Percentiles rank a stretch among this genome's conserved stretches.
phyloP scores from a whole-genome alignment of 2,329 filamentous ascomycete species.

The Fusarium tjaetaba region DNA sequence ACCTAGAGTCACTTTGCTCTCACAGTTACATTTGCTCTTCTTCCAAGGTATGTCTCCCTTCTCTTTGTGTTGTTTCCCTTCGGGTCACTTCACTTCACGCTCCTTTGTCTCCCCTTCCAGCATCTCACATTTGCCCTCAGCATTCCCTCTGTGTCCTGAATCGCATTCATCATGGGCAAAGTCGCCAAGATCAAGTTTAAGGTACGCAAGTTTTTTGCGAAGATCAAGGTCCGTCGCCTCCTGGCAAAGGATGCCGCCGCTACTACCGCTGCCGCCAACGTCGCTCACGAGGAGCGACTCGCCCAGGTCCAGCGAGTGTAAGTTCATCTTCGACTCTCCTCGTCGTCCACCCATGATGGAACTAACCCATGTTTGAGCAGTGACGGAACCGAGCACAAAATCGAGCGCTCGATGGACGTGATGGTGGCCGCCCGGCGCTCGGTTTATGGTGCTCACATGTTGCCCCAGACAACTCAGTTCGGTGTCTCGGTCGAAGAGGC shows the following conservation, averaged over 20 bases:
- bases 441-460: fast-evolving
- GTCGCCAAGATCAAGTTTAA: fast-evolving
- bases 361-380: not conserved
- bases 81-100: not conserved
- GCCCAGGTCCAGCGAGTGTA: not conserved
- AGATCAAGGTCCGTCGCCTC: fast-evolving
- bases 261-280: fast-evolving
- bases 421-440: fast-evolving
- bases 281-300: not conserved
- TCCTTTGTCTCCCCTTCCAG: not conserved
- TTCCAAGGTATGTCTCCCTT: constrained; percentile 1
- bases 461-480: fast-evolving
- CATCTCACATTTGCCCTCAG: constrained; percentile 2
- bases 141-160: fast-evolving
- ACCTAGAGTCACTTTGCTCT: no score
- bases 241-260: not conserved
- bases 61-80: not conserved
- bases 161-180: fast-evolving
- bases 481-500: fast-evolving
- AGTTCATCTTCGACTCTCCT: not conserved
- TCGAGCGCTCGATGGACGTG: fast-evolving
- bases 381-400: fast-evolving
- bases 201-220: fast-evolving
- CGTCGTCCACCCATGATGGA: not conserved
- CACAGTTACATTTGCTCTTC: not conserved